Base-by-base conservation (phyloP, 2,329 filamentous ascomycete genomes). In the Aureobasidium sp. region DNA sequence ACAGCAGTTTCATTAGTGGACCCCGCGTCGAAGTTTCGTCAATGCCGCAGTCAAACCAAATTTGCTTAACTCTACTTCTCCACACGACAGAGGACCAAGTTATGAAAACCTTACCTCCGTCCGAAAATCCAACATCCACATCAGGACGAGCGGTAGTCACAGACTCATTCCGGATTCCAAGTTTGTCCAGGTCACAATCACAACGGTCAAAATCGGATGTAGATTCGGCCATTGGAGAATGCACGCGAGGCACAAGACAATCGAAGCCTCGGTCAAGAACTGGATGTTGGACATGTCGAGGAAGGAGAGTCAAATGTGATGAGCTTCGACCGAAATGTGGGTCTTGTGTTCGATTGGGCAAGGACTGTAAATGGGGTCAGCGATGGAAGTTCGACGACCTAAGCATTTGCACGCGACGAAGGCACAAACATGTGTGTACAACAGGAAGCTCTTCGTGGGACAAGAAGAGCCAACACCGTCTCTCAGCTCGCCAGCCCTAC, bases 311-410 rank as follows among this genome's bases (percentile, higher is more conserved):
- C 27, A 88, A 88, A 80, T 88, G 86, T 73, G 86, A 88, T 71
- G 86, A 88, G 74, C 76, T 77, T 48, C 80, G 83, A 70, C 86
- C 85, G 61, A 79, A 79, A 69, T 88, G 86, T 73, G 84, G 82
- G 78, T 86, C 87, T 78, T 89, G 87, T 73, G 78, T 81, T 31
- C 80, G 87, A 62, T 77, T 89, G 23, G 84, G 85, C 48, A 85
- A 88, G 71, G 78, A 79, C 31, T 89, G 87, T 71, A 86, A 88
- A 71, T 89, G 88, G 75, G 83, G 82, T 66, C 84, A 85, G 20
- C 80, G 86, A 55, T 78, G 80, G 76, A 77, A 76, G 68, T 78
- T 78, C 68, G 76, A 69, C 69, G 74, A 77, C 65, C 71, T 75
- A 8, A 77, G 74, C 4, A 67, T 70, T 11, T 72, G 66, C 48